phyloP scores from a whole-genome alignment of 352 stramenopile species.

The Phytophthora cactorum region DNA sequence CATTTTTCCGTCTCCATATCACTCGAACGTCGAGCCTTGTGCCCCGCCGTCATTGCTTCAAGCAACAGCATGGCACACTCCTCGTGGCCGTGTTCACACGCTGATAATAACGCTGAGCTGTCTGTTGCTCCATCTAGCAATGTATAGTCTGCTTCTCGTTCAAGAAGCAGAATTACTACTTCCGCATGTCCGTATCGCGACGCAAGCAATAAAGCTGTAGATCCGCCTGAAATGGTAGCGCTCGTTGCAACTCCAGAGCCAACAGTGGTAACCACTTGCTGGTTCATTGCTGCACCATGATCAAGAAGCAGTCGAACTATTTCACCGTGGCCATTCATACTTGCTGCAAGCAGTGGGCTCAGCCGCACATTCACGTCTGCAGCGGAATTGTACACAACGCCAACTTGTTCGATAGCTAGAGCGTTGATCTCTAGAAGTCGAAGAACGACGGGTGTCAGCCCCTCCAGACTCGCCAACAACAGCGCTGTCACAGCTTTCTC shows the following conservation, averaged over 20 bases:
- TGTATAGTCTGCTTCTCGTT: constrained; percentile 40
- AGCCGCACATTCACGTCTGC: constrained; percentile 65
- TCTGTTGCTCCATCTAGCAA: constrained; percentile 46
- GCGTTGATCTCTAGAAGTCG: constrained; percentile 39
- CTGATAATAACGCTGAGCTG: constrained; percentile 60
- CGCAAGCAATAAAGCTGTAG: constrained; percentile 83
- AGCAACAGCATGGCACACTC: constrained; percentile 60
- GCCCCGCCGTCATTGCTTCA: constrained; percentile 13
- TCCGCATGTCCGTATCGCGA: constrained; percentile 92
- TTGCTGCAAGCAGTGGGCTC: constrained; percentile 65
- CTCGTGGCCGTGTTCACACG: constrained; percentile 60
- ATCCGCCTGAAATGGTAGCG: constrained; percentile 1
- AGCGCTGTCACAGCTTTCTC: constrained; percentile 77
- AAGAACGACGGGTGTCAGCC: constrained; percentile 53
- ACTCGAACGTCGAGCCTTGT: not conserved
- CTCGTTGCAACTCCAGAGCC: constrained; percentile 8
- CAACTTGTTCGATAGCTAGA: constrained; percentile 52
- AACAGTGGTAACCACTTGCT: constrained; percentile 22
- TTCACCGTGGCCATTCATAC: constrained; percentile 75
- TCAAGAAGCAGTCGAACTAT: constrained; percentile 59
- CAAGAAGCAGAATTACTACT: constrained; percentile 81
- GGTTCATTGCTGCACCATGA: constrained; percentile 32
- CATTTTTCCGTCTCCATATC: constrained; percentile 30
- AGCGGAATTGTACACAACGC: constrained; percentile 76
- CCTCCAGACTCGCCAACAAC: constrained; percentile 75